Evolutionary conservation across 2,329 filamentous ascomycete species (phyloP), one percentile per base, ranked within the genome.

Genomic region (Fonsecaea nubica): DNA sequence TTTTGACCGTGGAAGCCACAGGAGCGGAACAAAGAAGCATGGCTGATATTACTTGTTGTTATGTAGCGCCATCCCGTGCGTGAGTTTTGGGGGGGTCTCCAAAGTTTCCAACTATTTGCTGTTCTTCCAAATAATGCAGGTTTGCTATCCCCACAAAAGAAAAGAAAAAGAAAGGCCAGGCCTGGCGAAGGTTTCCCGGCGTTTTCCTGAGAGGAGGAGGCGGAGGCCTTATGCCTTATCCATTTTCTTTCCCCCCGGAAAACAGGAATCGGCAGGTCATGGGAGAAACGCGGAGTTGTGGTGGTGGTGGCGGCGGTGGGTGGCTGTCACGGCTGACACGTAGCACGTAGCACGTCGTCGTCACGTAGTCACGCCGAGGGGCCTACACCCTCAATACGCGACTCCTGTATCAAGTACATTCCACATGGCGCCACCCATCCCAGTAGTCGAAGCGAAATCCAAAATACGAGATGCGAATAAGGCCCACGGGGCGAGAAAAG

Each of bases 381-480:
- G 7, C 35, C 35, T 7, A 12, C 35, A 36, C 35, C 35, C 3
- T 36, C 35, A 25, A 25, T 25, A 12, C 35, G 35, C 10, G 35
- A 36, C 35, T 36, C 10, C 35, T 36, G 35, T 7, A 36, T 12
- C 38, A 25, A 25, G 25, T 25, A 25, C 25, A 25, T 25, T 25
- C 25, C 25, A 25, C 25, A 25, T 25, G 25, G 25, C 25, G 25
- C 25, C 25, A 25, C 25, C 25, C 25, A 25, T 40, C 12, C 38
- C 38, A 40, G 38, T 13, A 18, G n/a, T 21, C 4, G 36, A 58
- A 6, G 38, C n/a, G 12, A 25, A 58, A 21, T 21, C 10, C 13
- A 48, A 52, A 52, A 52, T 60, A 60, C 58, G 42, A 60, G 42
- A 30, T 30, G 2, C 30, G 13, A 35, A n/a, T 21, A 25, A 25